Evolutionary conservation across 1,284 basidiomycete genomes (phyloP).

Genomic region (Porodaedalea pini): DNA sequence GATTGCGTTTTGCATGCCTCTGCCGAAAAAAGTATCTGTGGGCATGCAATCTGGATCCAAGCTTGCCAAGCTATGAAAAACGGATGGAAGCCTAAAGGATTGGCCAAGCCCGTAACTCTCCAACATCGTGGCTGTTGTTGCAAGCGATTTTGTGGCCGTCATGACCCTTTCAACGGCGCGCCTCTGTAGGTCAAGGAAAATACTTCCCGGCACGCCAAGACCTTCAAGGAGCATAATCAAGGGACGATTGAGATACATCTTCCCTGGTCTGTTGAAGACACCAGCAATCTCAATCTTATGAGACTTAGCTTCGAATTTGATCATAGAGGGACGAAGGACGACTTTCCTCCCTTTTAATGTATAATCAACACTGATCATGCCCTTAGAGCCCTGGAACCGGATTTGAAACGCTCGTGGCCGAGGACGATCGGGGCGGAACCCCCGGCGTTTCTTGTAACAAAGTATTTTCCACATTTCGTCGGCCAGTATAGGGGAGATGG

Average conservation of each 20-base stretch:
- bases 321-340: slow-evolving; percentile 54
- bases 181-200: slow-evolving; percentile 56
- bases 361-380: slow-evolving; percentile 58
- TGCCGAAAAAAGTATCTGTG: slow-evolving; percentile 47
- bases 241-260: slow-evolving; percentile 62
- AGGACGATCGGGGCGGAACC: slow-evolving; percentile 30
- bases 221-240: slow-evolving; percentile 66
- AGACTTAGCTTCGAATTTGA: slow-evolving; percentile 54
- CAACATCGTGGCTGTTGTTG: slow-evolving; percentile 45
- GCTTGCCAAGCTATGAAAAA: slow-evolving; percentile 37
- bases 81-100: slow-evolving; percentile 38
- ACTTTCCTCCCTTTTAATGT: slow-evolving; percentile 43
- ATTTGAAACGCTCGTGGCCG: slow-evolving; percentile 55
- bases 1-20: slow-evolving; percentile 48
- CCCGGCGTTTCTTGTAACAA: slow-evolving; percentile 37
- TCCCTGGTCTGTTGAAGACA: slow-evolving; percentile 56
- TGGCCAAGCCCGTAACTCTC: slow-evolving; percentile 40
- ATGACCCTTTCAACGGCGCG: slow-evolving; percentile 47
- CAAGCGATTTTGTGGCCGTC: slow-evolving; percentile 39
- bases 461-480: slow-evolving; percentile 46
- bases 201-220: slow-evolving; percentile 47
- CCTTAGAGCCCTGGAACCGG: slow-evolving; percentile 58
- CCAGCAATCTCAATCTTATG: slow-evolving; percentile 58
- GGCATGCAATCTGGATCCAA: slow-evolving; percentile 30
- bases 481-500: slow-evolving; percentile 57